phyloP scores from a whole-genome alignment of 495 filamentous ascomycete genomes.

The Podospora fimiseda region DNA sequence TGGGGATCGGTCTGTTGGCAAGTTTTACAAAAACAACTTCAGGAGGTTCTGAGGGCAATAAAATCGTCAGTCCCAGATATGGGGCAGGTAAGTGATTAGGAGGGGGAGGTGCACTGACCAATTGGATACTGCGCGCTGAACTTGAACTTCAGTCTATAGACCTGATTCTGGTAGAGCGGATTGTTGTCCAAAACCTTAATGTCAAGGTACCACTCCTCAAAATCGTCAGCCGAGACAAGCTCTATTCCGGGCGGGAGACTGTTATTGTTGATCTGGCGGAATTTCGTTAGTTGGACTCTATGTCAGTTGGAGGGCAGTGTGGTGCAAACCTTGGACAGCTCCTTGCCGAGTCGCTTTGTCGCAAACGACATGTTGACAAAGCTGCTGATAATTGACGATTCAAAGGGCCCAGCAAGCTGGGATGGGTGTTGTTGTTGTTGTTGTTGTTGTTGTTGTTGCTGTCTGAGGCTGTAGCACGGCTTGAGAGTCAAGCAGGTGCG shows the following conservation, averaged over 20 bases:
- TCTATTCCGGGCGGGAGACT: constrained; percentile 64
- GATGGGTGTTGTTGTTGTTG: no score
- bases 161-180: constrained; percentile 76
- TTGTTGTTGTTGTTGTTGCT: neutral
- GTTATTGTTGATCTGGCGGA: constrained; percentile 46
- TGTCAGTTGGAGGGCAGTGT: neutral
- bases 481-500: neutral
- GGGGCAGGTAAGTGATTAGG: neutral
- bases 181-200: constrained; percentile 87
- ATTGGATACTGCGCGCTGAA: constrained; percentile 86
- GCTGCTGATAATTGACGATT: neutral
- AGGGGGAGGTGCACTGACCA: no score
- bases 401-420: no score
- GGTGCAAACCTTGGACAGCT: constrained; percentile 42
- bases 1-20: constrained; percentile 69
- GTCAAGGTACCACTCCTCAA: constrained; percentile 90
- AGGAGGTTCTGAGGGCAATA: constrained; percentile 61
- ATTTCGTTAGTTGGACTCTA: neutral
- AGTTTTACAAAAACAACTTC: constrained; percentile 81
- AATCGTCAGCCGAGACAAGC: constrained; percentile 70
- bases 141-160: constrained; percentile 77
- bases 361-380: constrained; percentile 37
- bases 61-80: neutral
- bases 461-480: neutral
- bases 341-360: constrained; percentile 45